These are phyloP conservation scores for Collybia nuda DNA, from an alignment of 768 basidiomycete genomes.

Conservation along the genomic window DNA sequence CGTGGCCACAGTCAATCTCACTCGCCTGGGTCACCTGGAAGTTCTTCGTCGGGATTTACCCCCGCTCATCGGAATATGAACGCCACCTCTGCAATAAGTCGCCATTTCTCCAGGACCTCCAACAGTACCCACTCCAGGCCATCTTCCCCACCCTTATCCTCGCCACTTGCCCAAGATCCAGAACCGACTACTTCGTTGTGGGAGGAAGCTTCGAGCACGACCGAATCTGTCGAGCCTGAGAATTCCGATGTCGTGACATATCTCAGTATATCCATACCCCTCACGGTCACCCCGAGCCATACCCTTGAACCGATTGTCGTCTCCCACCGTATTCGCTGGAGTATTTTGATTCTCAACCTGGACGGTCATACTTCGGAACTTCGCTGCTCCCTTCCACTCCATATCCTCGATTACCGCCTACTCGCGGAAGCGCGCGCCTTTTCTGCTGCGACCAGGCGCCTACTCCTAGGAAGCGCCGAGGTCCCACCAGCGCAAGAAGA, in stretches of 20 bases:
- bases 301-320: slow-evolving; percentile 72
- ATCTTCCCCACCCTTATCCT: not conserved
- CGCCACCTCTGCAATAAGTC: slow-evolving; percentile 7
- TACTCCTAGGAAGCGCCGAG: slow-evolving; percentile 51
- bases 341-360: slow-evolving; percentile 73
- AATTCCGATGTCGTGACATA: slow-evolving; percentile 54
- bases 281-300: slow-evolving; percentile 67
- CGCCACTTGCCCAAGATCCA: not conserved
- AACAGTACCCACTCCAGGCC: not conserved
- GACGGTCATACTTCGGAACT: slow-evolving; percentile 95
- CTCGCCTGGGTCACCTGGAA: slow-evolving; percentile 10
- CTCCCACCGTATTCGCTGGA: slow-evolving; percentile 81
- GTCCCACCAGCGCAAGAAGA: slow-evolving; percentile 20
- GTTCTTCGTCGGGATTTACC: slow-evolving; percentile 3
- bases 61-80: not conserved
- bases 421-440: slow-evolving; percentile 73
- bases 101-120: not conserved
- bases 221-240: slow-evolving; percentile 3
- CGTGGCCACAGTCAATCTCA: slow-evolving; percentile 5
- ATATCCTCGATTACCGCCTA: slow-evolving; percentile 74
- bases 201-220: not conserved
- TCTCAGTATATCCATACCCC: slow-evolving; percentile 60
- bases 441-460: slow-evolving; percentile 72
- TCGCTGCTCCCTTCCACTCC: slow-evolving; percentile 89
- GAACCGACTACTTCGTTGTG: not conserved